Evolutionary conservation across 139 green algal species (phyloP), one percentile per base, ranked within the genome.

Genomic region (Picochlorum sp.): DNA sequence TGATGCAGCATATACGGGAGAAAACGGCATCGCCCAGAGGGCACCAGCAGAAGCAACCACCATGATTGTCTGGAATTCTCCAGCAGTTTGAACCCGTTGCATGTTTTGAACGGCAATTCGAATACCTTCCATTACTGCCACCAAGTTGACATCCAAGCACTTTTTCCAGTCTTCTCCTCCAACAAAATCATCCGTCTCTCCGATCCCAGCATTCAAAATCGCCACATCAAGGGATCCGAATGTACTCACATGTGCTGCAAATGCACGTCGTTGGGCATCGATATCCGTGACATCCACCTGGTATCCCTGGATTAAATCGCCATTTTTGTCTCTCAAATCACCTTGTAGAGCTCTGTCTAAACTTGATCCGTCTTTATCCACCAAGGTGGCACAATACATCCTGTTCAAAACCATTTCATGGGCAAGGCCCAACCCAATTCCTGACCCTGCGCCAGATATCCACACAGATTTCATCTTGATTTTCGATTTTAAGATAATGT

Each of bases 151-250:
- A 18, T 91, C 82, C 49, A 94, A 62, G 0, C 75, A 83, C 20
- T 64, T 32, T 62, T 85, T 71, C 79, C 85, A 87, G 51, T 65
- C 20, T 3, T 16, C 24, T 38, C 64, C 59, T 20, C 75, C 57
- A 32, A 87, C 49, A 41, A 76, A 41, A 45, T 71, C 59, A 14
- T 49, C 71, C 18, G 21, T 66, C 62, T 92, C 87, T 0, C 59
- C 69, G 49, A 94, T 88, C 46, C 87, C 87, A 21, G 88, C 88
- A 57, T 91, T 94, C 2, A 92, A 71, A 23, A 90, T 54, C 1
- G 68, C 79, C 41, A 86, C 46, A 46, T 88, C 73, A 8, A 90
- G 62, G 1, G 59, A 10, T 18, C 71, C 71, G 59, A 58, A 82
- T n/a, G 45, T 16, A 3, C 51, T 8, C 16, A 84, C 49, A 51